Evolutionary conservation across 2,329 filamentous ascomycete species (phyloP), one percentile per base, ranked within the genome.

Genomic region (Fusarium praegraminearum): DNA sequence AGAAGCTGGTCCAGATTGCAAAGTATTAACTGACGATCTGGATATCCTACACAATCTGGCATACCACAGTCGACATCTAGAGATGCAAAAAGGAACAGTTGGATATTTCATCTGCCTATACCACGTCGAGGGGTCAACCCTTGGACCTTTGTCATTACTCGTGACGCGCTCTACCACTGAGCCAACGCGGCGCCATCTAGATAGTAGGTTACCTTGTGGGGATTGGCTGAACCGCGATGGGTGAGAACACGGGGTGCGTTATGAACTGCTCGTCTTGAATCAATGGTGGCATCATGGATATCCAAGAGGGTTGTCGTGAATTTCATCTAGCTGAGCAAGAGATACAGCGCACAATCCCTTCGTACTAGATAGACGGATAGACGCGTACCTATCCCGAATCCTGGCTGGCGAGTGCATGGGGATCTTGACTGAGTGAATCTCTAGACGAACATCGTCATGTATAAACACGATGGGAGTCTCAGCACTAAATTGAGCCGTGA

Each of bases 401-500:
- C 3, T 71, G 1, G 1, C 67, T 8, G 1, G 59, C 62, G 1
- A 61, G 65, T 6, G 67, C 59, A 4, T 36, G 40, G 4, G 62
- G 57, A 8, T 59, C 60, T n/a, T 62, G 56, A 13, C 71, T 46
- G 0, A 68, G n/a, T n/a, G 71, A 62, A 3, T 72, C 69, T n/a
- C 65, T 52, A 1, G 55, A 41, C 2, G 60, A 60, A 71, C 57
- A 2, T 72, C 69, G 0, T 55, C 54, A n/a, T 72, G 57, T 0
- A 64, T 69, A 3, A 71, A 72, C 0, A 71, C 65, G 2, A 76
- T 71, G 5, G 67, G 55, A 26, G 58, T 65, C 1, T 73, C 62
- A 7, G 16, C n/a, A 6, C 47, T 58, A 3, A 75, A 70, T 16
- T 75, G 73, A 1, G 55, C 59, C 1, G 73, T 75, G 20, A 75